These are phyloP conservation scores for Alternaria alternata DNA, from an alignment of 2,329 filamentous ascomycete genomes.

Conservation along the genomic window DNA sequence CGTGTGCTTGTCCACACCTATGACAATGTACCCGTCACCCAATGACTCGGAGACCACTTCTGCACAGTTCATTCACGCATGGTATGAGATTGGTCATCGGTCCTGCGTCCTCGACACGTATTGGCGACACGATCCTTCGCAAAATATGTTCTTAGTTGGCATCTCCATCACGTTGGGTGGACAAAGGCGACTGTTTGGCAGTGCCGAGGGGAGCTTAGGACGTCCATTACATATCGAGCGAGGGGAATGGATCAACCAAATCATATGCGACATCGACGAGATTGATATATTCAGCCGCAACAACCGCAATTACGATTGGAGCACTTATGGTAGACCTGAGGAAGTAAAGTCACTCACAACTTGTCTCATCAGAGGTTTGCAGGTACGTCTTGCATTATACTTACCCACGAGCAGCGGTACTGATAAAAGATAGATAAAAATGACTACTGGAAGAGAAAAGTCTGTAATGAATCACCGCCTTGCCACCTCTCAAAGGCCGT, in stretches of 20 bases:
- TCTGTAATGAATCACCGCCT: background rate
- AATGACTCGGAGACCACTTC: background rate
- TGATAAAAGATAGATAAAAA: slow-evolving; percentile 3
- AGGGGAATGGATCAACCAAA: slow-evolving; percentile 20
- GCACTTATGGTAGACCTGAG: background rate
- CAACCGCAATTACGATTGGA: background rate
- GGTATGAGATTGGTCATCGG: slow-evolving; percentile 15
- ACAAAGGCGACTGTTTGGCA: slow-evolving; percentile 19
- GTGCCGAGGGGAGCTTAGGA: slow-evolving; percentile 1
- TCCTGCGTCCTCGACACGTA: slow-evolving; percentile 25
- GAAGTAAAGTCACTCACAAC: background rate
- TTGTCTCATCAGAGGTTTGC: slow-evolving; percentile 1
- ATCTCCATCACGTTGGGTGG: slow-evolving; percentile 18
- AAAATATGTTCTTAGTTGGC: slow-evolving; percentile 15
- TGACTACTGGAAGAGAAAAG: slow-evolving; percentile 8
- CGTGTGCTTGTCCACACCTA: slow-evolving; percentile 11
- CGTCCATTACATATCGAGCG: slow-evolving; percentile 12
- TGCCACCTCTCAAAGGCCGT: background rate
- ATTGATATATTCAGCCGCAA: background rate
- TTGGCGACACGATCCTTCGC: slow-evolving; percentile 8
- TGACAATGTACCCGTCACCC: slow-evolving; percentile 18
- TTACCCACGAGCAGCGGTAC: background rate
- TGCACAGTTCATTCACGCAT: slow-evolving; percentile 21
- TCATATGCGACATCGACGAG: slow-evolving; percentile 1
- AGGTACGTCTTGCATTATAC: background rate